Conservation (phyloP, 2,329 filamentous ascomycete genomes). For the Exophiala calicioides region DNA sequence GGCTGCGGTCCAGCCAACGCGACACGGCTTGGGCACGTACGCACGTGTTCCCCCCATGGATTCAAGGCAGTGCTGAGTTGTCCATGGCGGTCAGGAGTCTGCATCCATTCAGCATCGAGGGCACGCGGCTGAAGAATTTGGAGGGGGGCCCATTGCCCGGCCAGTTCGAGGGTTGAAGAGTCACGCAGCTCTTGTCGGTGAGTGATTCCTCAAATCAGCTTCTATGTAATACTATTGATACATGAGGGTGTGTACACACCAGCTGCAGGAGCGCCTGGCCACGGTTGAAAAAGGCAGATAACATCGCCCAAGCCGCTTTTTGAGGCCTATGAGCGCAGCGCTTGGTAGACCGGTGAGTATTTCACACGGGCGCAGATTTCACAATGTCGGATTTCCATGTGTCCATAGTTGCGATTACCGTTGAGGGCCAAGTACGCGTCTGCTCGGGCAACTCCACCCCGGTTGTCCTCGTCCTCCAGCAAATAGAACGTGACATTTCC, state of each 20-base stretch:
- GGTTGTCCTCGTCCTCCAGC: background rate
- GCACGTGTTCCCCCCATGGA: background rate
- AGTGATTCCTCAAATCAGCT: background rate
- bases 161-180: background rate
- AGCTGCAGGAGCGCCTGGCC: background rate
- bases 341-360: background rate
- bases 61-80: conserved; percentile 2
- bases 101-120: background rate
- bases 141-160: conserved; percentile 3
- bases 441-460: too few species aligned
- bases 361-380: too few species aligned
- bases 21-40: conserved; percentile 2
- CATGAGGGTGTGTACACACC: conserved; percentile 1
- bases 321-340: background rate
- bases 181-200: conserved; percentile 3
- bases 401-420: too few species aligned
- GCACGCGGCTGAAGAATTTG: background rate
- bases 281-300: background rate
- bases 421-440: too few species aligned
- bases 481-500: background rate
- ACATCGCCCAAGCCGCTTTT: too few species aligned
- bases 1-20: background rate
- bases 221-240: background rate
- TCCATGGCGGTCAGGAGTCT: conserved; percentile 1
- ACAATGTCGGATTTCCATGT: too few species aligned